Conservation (phyloP, 345 rosid genomes). For the Turritis glabra region DNA sequence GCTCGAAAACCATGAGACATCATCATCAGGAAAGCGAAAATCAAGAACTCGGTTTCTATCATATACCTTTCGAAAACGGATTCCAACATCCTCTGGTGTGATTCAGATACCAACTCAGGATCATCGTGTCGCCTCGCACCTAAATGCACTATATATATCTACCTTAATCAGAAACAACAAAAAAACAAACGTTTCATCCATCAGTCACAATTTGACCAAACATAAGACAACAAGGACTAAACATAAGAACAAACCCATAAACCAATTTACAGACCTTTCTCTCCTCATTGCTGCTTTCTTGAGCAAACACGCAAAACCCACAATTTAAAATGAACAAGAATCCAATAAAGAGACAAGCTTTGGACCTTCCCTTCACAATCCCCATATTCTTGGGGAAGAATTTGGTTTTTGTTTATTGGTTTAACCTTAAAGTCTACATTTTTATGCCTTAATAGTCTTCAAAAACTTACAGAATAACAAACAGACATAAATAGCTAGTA, state of each 20-base stretch:
- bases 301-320: slow-evolving; percentile 1
- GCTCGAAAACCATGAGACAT: not conserved
- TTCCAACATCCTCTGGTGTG: slow-evolving; percentile 44
- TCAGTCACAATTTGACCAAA: slow-evolving; percentile 19
- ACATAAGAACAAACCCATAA: not conserved
- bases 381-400: slow-evolving; percentile 14
- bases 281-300: slow-evolving; percentile 22
- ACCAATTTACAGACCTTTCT: slow-evolving; percentile 15
- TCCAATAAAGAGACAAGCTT: slow-evolving; percentile 4
- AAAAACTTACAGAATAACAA: slow-evolving; percentile 7
- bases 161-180: not conserved
- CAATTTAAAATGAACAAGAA: slow-evolving; percentile 14
- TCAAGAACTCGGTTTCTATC: not conserved
- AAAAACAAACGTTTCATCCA: not conserved
- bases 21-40: not conserved
- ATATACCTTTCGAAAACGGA: slow-evolving; percentile 46
- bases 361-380: slow-evolving; percentile 7
- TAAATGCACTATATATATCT: slow-evolving; percentile 43
- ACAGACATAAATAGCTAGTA: slow-evolving; percentile 8
- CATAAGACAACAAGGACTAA: not conserved
- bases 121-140: slow-evolving; percentile 50
- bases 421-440: not conserved
- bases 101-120: slow-evolving; percentile 38
- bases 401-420: not conserved
- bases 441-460: slow-evolving; percentile 5